phyloP scores from a whole-genome alignment of 192 early-diverging fungal genomes.

The Funneliformis geosporum region DNA sequence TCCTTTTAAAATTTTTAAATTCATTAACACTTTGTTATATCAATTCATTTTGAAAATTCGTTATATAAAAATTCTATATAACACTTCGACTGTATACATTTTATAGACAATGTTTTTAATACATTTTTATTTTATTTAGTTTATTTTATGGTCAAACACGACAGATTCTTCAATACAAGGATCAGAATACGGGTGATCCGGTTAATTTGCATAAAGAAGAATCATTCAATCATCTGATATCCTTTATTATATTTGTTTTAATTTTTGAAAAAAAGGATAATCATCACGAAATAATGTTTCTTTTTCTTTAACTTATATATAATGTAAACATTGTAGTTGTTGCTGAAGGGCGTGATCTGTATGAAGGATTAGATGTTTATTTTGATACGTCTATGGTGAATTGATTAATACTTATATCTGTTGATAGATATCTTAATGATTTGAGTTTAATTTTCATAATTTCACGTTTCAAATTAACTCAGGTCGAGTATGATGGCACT shows the following conservation, averaged over 20 bases:
- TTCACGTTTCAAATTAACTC: background rate
- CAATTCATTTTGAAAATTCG: too few species aligned
- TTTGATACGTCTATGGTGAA: conserved; percentile 48
- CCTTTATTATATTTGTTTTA: background rate
- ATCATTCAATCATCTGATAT: conserved; percentile 42
- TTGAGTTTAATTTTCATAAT: background rate
- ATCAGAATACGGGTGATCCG: conserved; percentile 37
- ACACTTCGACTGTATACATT: background rate
- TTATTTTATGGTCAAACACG: conserved; percentile 57
- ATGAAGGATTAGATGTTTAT: conserved; percentile 62
- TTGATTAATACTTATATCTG: background rate
- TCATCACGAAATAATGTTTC: background rate
- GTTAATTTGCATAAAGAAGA: conserved; percentile 46
- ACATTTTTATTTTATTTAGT: background rate
- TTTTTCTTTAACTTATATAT: background rate
- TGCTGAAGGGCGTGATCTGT: conserved; percentile 47
- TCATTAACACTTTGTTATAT: too few species aligned
- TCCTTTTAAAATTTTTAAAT: too few species aligned
- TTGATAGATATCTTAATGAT: too few species aligned
- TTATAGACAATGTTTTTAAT: background rate
- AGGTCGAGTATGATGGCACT: conserved; percentile 38
- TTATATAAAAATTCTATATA: too few species aligned
- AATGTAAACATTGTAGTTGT: conserved; percentile 47
- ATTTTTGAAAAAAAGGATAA: background rate
- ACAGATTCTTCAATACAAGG: conserved; percentile 45